Evolutionary conservation across 768 basidiomycete genomes (phyloP).

Genomic region (Stropharia rugosoannulata): DNA sequence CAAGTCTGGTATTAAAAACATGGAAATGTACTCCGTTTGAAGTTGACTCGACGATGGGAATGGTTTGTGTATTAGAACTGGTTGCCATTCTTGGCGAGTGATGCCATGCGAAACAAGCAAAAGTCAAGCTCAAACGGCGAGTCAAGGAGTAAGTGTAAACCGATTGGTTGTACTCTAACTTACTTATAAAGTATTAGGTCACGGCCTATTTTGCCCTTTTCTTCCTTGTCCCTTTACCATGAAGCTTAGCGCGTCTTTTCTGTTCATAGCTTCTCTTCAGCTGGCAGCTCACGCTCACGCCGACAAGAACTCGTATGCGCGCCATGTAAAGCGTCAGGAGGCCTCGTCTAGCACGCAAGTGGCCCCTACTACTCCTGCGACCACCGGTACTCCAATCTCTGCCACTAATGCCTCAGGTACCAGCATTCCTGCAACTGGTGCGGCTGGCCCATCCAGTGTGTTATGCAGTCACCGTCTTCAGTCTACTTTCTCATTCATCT

Average conservation of each 20-base stretch:
- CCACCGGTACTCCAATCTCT: neutral
- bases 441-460: neutral
- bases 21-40: too few species aligned
- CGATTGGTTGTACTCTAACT: neutral
- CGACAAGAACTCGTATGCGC: conserved; percentile 1
- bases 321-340: conserved; percentile 6
- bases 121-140: neutral
- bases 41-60: too few species aligned
- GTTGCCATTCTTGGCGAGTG: neutral
- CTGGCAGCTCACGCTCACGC: conserved; percentile 1
- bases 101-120: neutral
- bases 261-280: conserved; percentile 4
- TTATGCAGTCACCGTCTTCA: neutral
- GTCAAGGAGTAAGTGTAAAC: neutral
- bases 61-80: too few species aligned
- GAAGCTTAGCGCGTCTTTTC: neutral
- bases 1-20: too few species aligned
- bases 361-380: neutral
- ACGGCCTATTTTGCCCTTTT: neutral
- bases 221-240: conserved; percentile 2
- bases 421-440: neutral
- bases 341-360: neutral
- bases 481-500: neutral
- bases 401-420: neutral
- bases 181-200: neutral